Base-by-base conservation (phyloP, 495 filamentous ascomycete species). In the Talaromyces wortmannii region DNA sequence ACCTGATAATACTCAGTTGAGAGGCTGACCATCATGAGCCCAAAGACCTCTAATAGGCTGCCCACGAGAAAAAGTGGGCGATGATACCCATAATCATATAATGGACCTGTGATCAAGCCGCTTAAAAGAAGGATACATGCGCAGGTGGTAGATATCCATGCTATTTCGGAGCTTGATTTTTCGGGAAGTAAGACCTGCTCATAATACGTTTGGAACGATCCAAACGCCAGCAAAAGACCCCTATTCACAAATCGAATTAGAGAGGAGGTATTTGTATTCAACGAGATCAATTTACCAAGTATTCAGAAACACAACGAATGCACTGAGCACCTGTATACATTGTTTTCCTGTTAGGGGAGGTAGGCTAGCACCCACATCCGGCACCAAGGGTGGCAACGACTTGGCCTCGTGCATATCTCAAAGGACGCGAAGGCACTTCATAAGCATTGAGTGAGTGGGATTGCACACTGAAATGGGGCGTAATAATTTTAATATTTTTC, bases 21-120 rank as follows among this genome's bases (percentile, higher is more conserved):
- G n/a, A 78, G 51, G 17, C 77, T 81, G 6, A 86, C 77, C 83
- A 90, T 86, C 85, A 90, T 89, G 8, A 90, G 63, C 5, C 85
- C 86, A 56, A 89, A 84, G 50, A 85, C 71, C 58, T 89, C 83
- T 40, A 85, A 59, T 42, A 86, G 65, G 8, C 80, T 80, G 6
- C 87, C 88, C 1, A 70, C 65, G 0, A 50, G 13, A 10, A 50
- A 23, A 73, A 87, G 43, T 8, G n/a, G 48, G 6, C 78, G 73
- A 6, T 89, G 87, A 3, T 87, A 88, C 53, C 88, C 84, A 56
- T 79, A 83, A 62, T 95, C 91, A 60, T 84, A 91, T n/a, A 91
- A 56, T 31, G 83, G 85, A 2, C 88, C 89, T 40, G 81, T 70
- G 32, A 89, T 70, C 32, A 83, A 74, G 12, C 86, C 84, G 52